Percentiles rank a stretch among this genome's conserved stretches.
Evolutionary conservation across 345 rosid species (phyloP).

Genomic region (Conringia planisiliqua): DNA sequence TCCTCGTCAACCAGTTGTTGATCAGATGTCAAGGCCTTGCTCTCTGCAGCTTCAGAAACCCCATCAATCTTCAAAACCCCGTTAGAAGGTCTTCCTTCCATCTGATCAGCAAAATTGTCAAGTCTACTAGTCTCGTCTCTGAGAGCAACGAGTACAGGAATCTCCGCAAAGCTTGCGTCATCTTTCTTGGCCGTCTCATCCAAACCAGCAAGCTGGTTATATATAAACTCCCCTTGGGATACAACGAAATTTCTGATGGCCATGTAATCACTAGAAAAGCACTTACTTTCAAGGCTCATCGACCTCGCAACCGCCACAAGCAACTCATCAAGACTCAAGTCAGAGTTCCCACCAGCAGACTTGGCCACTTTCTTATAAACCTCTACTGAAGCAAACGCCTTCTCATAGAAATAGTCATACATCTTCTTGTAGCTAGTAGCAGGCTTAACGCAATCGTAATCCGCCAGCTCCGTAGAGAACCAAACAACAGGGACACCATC

Average conservation of each 20-base stretch:
- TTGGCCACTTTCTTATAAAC: conserved; percentile 57
- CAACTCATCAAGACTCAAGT: conserved; percentile 61
- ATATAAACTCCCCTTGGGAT: conserved; percentile 69
- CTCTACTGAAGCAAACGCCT: conserved; percentile 57
- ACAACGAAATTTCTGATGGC: conserved; percentile 52
- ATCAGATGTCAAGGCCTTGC: conserved; percentile 16
- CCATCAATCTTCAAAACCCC: conserved; percentile 43
- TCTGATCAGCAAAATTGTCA: conserved; percentile 27
- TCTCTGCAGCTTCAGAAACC: conserved; percentile 28
- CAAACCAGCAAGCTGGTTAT: conserved; percentile 60
- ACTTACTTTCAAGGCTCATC: conserved; percentile 44
- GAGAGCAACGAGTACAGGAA: conserved; percentile 54
- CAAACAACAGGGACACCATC: conserved; percentile 61
- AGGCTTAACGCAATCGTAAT: conserved; percentile 59
- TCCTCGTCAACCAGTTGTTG: conserved; percentile 40
- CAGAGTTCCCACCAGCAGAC: conserved; percentile 54
- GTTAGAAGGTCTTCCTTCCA: conserved; percentile 21
- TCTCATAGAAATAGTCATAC: conserved; percentile 49
- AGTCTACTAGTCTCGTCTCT: conserved; percentile 43
- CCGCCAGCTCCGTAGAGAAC: conserved; percentile 60
- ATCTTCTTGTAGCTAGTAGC: conserved; percentile 46
- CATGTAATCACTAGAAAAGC: conserved; percentile 37
- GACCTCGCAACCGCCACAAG: conserved; percentile 57
- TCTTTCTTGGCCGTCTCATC: conserved; percentile 51
- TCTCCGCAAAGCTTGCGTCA: conserved; percentile 38